Evolutionary conservation across 164 flowering plant genomes (phyloP), one percentile per base, ranked within the genome.

Genomic region (Stephania cephalantha): DNA sequence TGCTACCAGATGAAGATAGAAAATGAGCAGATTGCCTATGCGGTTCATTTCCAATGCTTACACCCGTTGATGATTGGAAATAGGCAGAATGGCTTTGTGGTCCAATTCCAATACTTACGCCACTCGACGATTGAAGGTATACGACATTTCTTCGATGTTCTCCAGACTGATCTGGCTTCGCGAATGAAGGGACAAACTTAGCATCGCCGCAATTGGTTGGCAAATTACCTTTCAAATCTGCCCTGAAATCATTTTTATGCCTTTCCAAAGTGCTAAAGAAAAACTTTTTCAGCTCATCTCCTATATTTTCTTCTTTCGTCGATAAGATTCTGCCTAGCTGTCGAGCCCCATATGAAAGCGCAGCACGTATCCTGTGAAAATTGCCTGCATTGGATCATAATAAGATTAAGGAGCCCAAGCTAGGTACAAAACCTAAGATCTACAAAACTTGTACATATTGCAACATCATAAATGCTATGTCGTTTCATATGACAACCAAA

Each of bases 281-380:
- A 52, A 90, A 88, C 52, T 74, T 81, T 6, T 76, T 73, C 46
- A 91, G 81, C 77, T 86, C 96, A 71, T 78, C 79, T 1, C 64
- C 79, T 58, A 86, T 75, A 35, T 72, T 78, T 61, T 79, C 84
- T 50, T 61, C 71, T 15, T 92, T 86, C 69, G 65, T 68, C n/a
- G 58, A 70, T 58, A 92, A 88, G 73, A 90, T 80, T 45, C 68
- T 79, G 8, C 90, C 88, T 74, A 92, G 95, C 83, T 83, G 88
- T 58, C 85, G 85, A 42, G 91, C 90, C 63, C 95, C 94, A 85
- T 83, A 87, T 67, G 80, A 79, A 65, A 92, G 83, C 73, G 97
- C 97, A 82, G 92, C 83, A 5, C 87, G 83, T 76, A 92, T 91
- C 30, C 95, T 87, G 75, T 76, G 84, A 73, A 84, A 90, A 75